A percentile compares a stretch with the other conserved stretches of the same genome.
These are phyloP conservation scores for Calocybe gangraenosa DNA, from an alignment of 768 basidiomycete genomes.

Conservation along the genomic window DNA sequence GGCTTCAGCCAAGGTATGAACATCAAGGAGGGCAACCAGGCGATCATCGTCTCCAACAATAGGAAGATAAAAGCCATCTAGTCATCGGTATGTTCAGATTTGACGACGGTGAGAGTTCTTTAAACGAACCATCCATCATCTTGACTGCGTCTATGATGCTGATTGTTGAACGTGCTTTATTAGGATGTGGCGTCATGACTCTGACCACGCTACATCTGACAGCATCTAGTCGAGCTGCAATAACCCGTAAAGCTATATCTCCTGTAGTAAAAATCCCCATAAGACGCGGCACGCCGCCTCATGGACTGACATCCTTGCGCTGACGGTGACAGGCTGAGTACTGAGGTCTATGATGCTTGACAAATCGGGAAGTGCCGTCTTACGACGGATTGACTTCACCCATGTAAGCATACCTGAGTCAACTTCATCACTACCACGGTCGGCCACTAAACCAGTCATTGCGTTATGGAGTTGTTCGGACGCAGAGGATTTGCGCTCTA, in stretches of 20 bases:
- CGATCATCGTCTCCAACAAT: background rate
- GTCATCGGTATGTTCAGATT: background rate
- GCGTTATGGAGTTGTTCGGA: constrained; percentile 1
- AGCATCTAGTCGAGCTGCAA: background rate
- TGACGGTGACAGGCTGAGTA: background rate
- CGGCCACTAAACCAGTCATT: background rate
- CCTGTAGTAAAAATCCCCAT: constrained; percentile 1
- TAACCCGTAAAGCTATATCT: constrained; percentile 1
- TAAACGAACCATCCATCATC: constrained; percentile 6
- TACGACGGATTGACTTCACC: constrained; percentile 1
- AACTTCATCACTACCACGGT: background rate
- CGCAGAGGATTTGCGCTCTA: background rate
- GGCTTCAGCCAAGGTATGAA: background rate
- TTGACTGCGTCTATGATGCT: background rate
- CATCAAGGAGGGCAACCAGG: background rate
- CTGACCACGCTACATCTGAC: background rate
- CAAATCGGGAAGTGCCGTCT: constrained; percentile 5
- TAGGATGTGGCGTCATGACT: background rate
- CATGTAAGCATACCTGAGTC: constrained; percentile 3
- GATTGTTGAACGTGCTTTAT: background rate
- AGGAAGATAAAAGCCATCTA: background rate
- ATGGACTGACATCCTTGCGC: background rate
- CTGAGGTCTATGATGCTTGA: background rate
- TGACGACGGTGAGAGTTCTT: background rate
- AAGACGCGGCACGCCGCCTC: background rate